Percentiles rank a stretch among this genome's conserved stretches.
These are phyloP conservation scores for Phytophthora palmivora DNA, from an alignment of 352 stramenopile species.

Conservation along the genomic window DNA sequence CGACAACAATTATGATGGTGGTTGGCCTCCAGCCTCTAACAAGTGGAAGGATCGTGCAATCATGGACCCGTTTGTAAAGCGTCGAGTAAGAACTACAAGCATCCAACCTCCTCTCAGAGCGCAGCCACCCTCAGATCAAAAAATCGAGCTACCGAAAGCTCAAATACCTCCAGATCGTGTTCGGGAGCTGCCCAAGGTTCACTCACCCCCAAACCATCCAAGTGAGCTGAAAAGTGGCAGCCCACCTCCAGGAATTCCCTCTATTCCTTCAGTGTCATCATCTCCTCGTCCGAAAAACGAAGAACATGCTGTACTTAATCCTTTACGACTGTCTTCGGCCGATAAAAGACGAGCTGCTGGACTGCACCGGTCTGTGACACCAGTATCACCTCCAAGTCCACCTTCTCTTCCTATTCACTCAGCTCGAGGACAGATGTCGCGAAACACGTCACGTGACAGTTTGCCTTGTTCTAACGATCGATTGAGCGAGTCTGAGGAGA, in stretches of 20 bases:
- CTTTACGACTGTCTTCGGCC: slow-evolving; percentile 30
- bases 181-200: neutral
- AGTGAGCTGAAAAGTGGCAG: neutral
- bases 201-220: slow-evolving; percentile 1
- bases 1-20: slow-evolving; percentile 24
- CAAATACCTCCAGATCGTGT: neutral
- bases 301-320: slow-evolving; percentile 20
- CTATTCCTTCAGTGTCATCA: slow-evolving; percentile 9
- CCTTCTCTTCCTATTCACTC: slow-evolving; percentile 10
- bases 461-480: slow-evolving; percentile 7
- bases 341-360: slow-evolving; percentile 23
- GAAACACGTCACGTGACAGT: slow-evolving; percentile 15
- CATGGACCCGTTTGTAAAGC: slow-evolving; percentile 75
- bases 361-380: slow-evolving; percentile 16
- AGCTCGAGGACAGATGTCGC: slow-evolving; percentile 5
- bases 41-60: slow-evolving; percentile 81
- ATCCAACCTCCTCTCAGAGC: slow-evolving; percentile 5
- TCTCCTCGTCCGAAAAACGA: slow-evolving; percentile 15
- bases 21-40: slow-evolving; percentile 45
- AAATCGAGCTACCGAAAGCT: neutral
- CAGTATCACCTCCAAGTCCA: slow-evolving; percentile 11
- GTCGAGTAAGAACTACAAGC: slow-evolving; percentile 27
- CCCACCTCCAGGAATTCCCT: neutral
- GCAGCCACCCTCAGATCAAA: neutral
- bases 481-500: neutral